A percentile compares a stretch with the other conserved stretches of the same genome.
These are phyloP conservation scores for Lentinula novae-zelandiae DNA, from an alignment of 1,284 basidiomycete genomes.

Conservation along the genomic window DNA sequence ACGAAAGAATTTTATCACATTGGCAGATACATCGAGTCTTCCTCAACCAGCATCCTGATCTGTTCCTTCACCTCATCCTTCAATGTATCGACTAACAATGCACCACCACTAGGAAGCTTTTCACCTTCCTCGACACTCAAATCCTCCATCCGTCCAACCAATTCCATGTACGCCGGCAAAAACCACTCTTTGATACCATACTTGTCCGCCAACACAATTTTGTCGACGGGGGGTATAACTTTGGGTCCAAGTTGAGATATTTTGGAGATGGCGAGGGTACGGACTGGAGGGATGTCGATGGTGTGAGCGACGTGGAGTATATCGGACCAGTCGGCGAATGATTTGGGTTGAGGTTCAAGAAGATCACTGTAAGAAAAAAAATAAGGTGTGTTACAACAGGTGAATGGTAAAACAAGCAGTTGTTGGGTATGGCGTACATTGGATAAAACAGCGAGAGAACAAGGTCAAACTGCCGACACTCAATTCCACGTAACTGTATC, in stretches of 20 bases:
- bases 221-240: conserved; percentile 27
- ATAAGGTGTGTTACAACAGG: conserved; percentile 21
- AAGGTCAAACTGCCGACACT: conserved; percentile 26
- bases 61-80: neutral
- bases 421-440: conserved; percentile 21
- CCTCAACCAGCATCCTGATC: neutral
- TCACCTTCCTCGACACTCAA: conserved; percentile 28
- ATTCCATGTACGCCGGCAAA: conserved; percentile 29
- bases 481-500: conserved; percentile 15
- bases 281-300: conserved; percentile 12
- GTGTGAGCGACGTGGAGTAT: conserved; percentile 26
- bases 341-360: conserved; percentile 23
- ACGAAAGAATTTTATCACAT: no score
- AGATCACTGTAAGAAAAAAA: conserved; percentile 5
- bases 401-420: neutral
- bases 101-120: conserved; percentile 11
- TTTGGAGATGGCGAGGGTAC: conserved; percentile 29
- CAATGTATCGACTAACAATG: conserved; percentile 23
- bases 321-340: conserved; percentile 34
- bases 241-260: conserved; percentile 26
- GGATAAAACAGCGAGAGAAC: conserved; percentile 28
- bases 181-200: conserved; percentile 31
- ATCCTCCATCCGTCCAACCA: conserved; percentile 26
- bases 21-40: no score
- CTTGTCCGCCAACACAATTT: conserved; percentile 29